Percentiles rank a stretch among this genome's conserved stretches.
Conservation (phyloP, 768 basidiomycete genomes). For the Tricholoma sp. region DNA sequence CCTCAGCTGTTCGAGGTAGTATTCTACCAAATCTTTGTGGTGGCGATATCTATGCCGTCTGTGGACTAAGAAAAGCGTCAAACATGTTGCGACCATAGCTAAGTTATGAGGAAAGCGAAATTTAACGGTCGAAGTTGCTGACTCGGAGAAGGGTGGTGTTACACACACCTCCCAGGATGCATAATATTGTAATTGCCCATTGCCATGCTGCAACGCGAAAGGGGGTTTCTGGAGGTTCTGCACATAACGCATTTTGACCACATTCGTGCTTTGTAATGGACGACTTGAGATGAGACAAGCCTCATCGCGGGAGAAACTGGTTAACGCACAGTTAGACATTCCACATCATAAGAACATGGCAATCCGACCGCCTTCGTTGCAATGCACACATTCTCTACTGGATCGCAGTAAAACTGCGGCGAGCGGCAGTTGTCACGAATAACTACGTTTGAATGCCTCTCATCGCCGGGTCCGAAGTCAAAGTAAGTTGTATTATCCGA, state of each 20-base stretch:
- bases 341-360: slow-evolving; percentile 45
- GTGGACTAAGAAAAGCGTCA: slow-evolving; percentile 35
- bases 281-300: background rate
- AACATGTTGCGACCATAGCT: slow-evolving; percentile 35
- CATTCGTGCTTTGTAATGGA: slow-evolving; percentile 25
- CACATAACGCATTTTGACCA: slow-evolving; percentile 18
- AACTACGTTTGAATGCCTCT: slow-evolving; percentile 44
- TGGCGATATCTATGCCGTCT: slow-evolving; percentile 32
- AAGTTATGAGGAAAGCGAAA: background rate
- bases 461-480: slow-evolving; percentile 33
- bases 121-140: background rate
- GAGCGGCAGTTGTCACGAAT: slow-evolving; percentile 55
- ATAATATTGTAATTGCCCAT: slow-evolving; percentile 30
- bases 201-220: slow-evolving; percentile 39
- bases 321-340: slow-evolving; percentile 41
- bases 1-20: slow-evolving; percentile 46
- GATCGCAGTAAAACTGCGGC: slow-evolving; percentile 51
- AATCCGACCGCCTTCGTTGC: slow-evolving; percentile 35
- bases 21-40: slow-evolving; percentile 39
- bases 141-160: background rate
- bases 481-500: slow-evolving; percentile 50
- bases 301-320: background rate
- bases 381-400: slow-evolving; percentile 36
- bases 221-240: slow-evolving; percentile 32
- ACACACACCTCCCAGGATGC: slow-evolving; percentile 34